Evolutionary conservation across 768 basidiomycete species (phyloP), one percentile per base, ranked within the genome.

Genomic region (Trametes punicea): DNA sequence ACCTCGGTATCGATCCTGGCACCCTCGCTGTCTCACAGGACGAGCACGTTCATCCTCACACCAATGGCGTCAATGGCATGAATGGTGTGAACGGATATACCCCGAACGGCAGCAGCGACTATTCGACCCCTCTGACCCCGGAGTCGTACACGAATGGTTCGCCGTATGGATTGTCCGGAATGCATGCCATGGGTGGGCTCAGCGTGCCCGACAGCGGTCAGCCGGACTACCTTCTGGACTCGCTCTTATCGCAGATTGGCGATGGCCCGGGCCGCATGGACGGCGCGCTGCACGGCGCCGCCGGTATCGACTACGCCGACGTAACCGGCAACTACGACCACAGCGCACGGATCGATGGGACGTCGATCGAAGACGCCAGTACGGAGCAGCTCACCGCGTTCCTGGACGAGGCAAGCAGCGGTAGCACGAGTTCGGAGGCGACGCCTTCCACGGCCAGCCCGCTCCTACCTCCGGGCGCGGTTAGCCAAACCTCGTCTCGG

Each of bases 1-100:
- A 79, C 45, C 77, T 92, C 42, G 88, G 87, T 6, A 68, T 88
- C 45, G 86, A 90, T 65, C 75, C 84, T 18, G 56, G 45, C 10
- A 31, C 71, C 9, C 60, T 78, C 33, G 64, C 67, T 4, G 50
- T 51, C 1, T 5, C 57, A 30, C 58, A 44, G 4, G 46, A 41
- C 21, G 40, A 49, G 5, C 36, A 11, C 38, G 20, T 39, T 3
- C 23, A 33, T 26, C 15, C 29, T 2, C 21, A 21, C 23, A 13
- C n/a, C 23, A 44, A 44, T 25, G 42, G 42, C 46, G 18, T 8
- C 20, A 26, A 41, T 33, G 34, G 41, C 20, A 34, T 20, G 29
- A 30, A 49, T 8, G 10, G 42, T 16, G 13, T 27, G 8, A 40
- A 39, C 53, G 47, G 48, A 2, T 4, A 18, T 6, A 36, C 29